Conservation (phyloP, 805 yeast genomes). For the Ogataea salicorniae region DNA sequence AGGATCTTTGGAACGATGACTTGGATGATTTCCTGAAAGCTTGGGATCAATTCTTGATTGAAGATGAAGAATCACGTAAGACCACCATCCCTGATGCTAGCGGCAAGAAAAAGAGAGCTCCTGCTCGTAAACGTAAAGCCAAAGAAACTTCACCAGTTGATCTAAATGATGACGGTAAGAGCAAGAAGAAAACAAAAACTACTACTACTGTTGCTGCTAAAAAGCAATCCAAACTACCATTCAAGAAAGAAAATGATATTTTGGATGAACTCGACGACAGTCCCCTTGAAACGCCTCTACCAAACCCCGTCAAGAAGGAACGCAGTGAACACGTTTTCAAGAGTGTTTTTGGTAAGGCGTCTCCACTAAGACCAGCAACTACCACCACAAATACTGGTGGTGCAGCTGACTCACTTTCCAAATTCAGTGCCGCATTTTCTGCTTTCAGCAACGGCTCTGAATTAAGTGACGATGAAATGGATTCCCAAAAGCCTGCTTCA, state of each 20-base stretch:
- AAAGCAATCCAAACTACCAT: slow-evolving; percentile 4
- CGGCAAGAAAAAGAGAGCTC: slow-evolving; percentile 34
- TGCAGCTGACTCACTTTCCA: slow-evolving; percentile 10
- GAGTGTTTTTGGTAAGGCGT: slow-evolving; percentile 30
- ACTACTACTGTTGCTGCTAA: slow-evolving; percentile 7
- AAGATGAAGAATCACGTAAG: slow-evolving; percentile 57
- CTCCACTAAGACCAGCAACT: slow-evolving; percentile 4
- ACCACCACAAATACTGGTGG: not conserved
- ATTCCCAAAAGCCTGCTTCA: slow-evolving; percentile 13
- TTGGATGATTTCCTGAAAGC: slow-evolving; percentile 63
- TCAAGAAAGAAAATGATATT: not conserved
- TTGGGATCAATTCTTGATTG: slow-evolving; percentile 64
- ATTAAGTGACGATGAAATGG: not conserved
- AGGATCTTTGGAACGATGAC: slow-evolving; percentile 85
- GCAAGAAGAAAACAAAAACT: slow-evolving; percentile 16
- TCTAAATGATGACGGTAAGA: slow-evolving; percentile 10
- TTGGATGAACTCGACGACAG: slow-evolving; percentile 2
- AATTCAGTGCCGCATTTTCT: slow-evolving; percentile 19
- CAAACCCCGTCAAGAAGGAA: slow-evolving; percentile 4
- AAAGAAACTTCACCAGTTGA: slow-evolving; percentile 13
- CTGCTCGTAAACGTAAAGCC: slow-evolving; percentile 27
- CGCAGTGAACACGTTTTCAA: slow-evolving; percentile 23
- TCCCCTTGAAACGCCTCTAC: not conserved
- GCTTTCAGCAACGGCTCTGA: slow-evolving; percentile 7
- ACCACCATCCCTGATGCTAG: slow-evolving; percentile 42